Evolutionary conservation across 495 filamentous ascomycete species (phyloP).

Genomic region (Penicilliopsis zonata): DNA sequence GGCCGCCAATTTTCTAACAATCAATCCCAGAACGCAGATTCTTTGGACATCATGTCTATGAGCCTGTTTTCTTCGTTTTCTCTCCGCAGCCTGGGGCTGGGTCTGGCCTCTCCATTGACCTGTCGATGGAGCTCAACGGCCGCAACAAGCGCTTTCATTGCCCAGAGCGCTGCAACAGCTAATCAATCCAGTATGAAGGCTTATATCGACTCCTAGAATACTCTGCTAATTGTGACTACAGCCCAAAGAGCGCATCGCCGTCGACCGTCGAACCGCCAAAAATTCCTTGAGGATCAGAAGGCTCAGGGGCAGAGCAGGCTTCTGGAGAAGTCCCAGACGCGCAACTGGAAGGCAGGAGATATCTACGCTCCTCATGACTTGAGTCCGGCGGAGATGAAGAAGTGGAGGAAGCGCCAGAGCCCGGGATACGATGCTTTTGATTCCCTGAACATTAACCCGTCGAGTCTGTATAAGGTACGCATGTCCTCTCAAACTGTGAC

Average conservation of each 20-base stretch:
- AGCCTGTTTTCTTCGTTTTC: conserved; percentile 19
- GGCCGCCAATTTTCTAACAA: too few relatives aligned
- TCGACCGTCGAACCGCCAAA: conserved; percentile 19
- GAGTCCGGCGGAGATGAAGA: conserved; percentile 56
- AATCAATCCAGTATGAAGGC: conserved; percentile 2
- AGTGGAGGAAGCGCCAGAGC: conserved; percentile 42
- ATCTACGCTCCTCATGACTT: conserved; percentile 88
- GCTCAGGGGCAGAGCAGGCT: conserved; percentile 22
- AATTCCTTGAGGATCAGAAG: conserved; percentile 28
- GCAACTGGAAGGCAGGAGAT: conserved; percentile 64
- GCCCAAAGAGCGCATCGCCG: too few relatives aligned
- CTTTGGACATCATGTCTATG: conserved; percentile 21
- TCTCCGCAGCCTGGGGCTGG: conserved; percentile 16
- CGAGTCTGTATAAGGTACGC: conserved; percentile 74
- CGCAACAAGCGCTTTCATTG: conserved; percentile 17
- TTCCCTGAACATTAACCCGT: conserved; percentile 64
- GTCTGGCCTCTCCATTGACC: conserved; percentile 10
- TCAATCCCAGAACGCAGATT: too few relatives aligned
- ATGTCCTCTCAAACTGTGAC: too few relatives aligned
- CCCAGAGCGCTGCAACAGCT: conserved; percentile 10
- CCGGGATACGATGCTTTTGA: conserved; percentile 63
- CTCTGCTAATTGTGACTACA: too few relatives aligned
- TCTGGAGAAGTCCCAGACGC: conserved; percentile 24
- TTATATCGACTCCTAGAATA: not conserved
- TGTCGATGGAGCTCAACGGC: conserved; percentile 32